phyloP scores from a whole-genome alignment of 78 protist species.

The Dictyostelium purpureum region DNA sequence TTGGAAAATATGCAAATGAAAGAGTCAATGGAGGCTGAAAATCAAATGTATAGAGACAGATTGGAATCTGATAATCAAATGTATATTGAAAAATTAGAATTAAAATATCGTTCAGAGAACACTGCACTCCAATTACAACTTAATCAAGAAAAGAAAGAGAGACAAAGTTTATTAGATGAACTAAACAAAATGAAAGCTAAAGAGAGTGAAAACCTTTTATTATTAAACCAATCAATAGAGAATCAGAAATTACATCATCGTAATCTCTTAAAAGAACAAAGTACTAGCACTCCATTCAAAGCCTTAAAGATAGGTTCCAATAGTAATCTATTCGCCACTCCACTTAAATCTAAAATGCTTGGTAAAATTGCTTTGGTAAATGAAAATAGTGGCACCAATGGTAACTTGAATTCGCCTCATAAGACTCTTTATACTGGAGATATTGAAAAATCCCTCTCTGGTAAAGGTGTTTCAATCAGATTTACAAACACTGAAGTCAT shows the following conservation, averaged over 20 bases:
- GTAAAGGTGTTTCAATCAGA: slow-evolving; percentile 24
- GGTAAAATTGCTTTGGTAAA: slow-evolving; percentile 48
- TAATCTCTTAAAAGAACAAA: too few species aligned
- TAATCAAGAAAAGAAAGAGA: slow-evolving; percentile 26
- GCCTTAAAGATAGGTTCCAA: not conserved
- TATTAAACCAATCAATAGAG: slow-evolving; percentile 14
- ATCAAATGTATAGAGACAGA: not conserved
- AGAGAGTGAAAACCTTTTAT: not conserved
- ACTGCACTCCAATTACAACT: not conserved
- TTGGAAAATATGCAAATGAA: not conserved
- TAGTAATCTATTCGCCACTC: not conserved
- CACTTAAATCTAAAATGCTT: not conserved
- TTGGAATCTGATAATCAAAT: not conserved
- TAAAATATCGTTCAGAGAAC: not conserved
- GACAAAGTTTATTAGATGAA: slow-evolving; percentile 33
- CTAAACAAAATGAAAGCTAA: slow-evolving; percentile 9
- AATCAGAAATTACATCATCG: not conserved
- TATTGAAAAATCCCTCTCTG: slow-evolving; percentile 37
- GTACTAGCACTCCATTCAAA: slow-evolving; percentile 40
- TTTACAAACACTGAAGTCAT: slow-evolving; percentile 29
- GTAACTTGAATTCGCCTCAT: too few species aligned
- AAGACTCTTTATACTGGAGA: slow-evolving; percentile 38
- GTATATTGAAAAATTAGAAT: not conserved
- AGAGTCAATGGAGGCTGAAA: not conserved
- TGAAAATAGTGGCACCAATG: slow-evolving; percentile 5